A percentile compares a stretch with the other conserved stretches of the same genome.
phyloP scores from a whole-genome alignment of 148 eudicot genomes.

The Rhododendron mucronatum region DNA sequence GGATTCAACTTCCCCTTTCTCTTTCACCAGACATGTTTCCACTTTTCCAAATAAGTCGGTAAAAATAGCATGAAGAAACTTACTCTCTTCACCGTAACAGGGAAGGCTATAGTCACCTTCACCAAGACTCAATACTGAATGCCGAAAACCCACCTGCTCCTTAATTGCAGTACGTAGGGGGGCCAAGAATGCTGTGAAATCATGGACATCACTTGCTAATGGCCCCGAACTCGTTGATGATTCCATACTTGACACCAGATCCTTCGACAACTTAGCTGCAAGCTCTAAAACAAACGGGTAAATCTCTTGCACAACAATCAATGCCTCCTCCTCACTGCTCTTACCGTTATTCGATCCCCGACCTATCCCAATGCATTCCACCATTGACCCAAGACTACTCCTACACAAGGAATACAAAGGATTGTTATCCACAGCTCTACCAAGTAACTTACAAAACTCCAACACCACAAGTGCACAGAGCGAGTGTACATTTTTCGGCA shows the following conservation, averaged over 20 bases:
- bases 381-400: conserved; percentile 52
- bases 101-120: conserved; percentile 12
- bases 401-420: conserved; percentile 50
- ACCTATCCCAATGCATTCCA: conserved; percentile 26
- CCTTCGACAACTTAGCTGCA: conserved; percentile 34
- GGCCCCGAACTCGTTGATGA: conserved; percentile 21
- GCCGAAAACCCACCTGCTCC: conserved; percentile 8
- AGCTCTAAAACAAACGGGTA: conserved; percentile 55
- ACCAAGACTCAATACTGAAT: conserved; percentile 10
- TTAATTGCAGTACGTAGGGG: conserved; percentile 33
- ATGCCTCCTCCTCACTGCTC: background rate
- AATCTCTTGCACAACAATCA: conserved; percentile 36
- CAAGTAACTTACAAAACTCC: conserved; percentile 66
- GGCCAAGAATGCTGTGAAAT: conserved; percentile 51
- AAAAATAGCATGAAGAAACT: conserved; percentile 30
- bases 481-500: conserved; percentile 8
- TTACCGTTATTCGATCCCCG: conserved; percentile 6
- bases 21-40: conserved; percentile 35
- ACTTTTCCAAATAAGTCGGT: conserved; percentile 33
- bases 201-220: conserved; percentile 38
- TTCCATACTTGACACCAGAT: conserved; percentile 18
- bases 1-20: conserved; percentile 23
- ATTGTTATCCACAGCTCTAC: conserved; percentile 27
- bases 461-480: conserved; percentile 45
- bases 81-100: conserved; percentile 31